These are phyloP conservation scores for Yamadazyma sp. DNA, from an alignment of 805 yeast species.

Conservation along the genomic window DNA sequence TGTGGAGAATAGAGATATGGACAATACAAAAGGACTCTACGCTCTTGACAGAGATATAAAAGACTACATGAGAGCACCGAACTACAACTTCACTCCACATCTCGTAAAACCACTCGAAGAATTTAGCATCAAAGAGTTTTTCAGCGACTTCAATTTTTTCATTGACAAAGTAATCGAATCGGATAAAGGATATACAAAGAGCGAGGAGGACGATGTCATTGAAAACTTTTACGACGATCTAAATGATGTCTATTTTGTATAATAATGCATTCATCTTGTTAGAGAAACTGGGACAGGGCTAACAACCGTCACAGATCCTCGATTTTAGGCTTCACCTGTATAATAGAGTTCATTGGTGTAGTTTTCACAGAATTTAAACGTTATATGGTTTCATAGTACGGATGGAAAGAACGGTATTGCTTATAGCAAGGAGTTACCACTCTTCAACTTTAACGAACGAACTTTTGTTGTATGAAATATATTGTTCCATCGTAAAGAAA, in stretches of 20 bases:
- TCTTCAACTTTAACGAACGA: no score
- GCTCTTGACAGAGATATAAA: conserved; percentile 5
- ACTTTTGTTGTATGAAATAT: no score
- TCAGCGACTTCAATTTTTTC: conserved; percentile 2
- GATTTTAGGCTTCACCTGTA: no score
- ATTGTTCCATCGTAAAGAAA: no score
- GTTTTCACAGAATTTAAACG: no score
- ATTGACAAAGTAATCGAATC: conserved; percentile 1
- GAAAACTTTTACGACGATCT: conserved; percentile 11
- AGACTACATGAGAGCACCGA: conserved; percentile 2
- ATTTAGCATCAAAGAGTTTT: conserved; percentile 5
- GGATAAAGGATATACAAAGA: not conserved
- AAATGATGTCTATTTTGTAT: conserved; percentile 6
- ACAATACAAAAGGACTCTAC: not conserved
- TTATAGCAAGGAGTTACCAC: no score
- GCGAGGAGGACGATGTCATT: not conserved
- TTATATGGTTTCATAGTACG: no score
- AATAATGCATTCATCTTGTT: no score
- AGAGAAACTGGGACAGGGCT: no score
- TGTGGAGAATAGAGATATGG: not conserved
- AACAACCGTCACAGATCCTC: no score
- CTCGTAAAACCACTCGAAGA: conserved; percentile 8
- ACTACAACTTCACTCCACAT: conserved; percentile 5
- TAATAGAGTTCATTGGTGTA: no score
- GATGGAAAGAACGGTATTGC: no score